Evolutionary conservation across 1,284 basidiomycete species (phyloP), one percentile per base, ranked within the genome.

Genomic region (Rhodofomes roseus): DNA sequence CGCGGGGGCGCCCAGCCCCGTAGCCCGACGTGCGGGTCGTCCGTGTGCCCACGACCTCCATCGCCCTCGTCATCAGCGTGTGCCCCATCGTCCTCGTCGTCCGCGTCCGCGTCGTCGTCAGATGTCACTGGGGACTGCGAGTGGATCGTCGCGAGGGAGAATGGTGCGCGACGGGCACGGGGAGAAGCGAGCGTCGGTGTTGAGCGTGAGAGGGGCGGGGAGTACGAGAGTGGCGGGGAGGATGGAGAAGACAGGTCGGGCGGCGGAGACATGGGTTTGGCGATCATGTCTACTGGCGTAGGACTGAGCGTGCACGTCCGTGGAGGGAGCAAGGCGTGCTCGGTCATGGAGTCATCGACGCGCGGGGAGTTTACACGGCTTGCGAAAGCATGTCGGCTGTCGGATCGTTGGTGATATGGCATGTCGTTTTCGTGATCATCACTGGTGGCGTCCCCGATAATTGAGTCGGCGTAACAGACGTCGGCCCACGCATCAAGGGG

Each of bases 401-500:
- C 22, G 2, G 27, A 11, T 22, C 14, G 43, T 18, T 16, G 7
- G 6, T 4, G n/a, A 2, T 11, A 14, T 23, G 22, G 54, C 37
- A 9, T 29, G 23, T 25, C 34, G 4, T 34, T 23, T n/a, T 18
- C 22, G 46, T 39, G 46, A 2, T 16, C 44, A 4, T 40, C 39
- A 29, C 44, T 18, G 12, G 37, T 18, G n/a, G 2, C 43, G 12
- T 14, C 27, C 2, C 36, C 54, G 56, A 51, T 46, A 16, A 67
- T 57, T 8, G 63, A 63, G 31, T 55, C 56, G 6, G 62, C 59
- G 51, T 68, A 68, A 62, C 66, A 68, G n/a, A 65, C 48, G 54
- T 68, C 65, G 7, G 66, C 63, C 54, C 65, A 68, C 39, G 66
- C 61, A 57, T 68, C 66, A n/a, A 62, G 18, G 22, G 66, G 66